These are phyloP conservation scores for Alloascoidea hylecoeti DNA, from an alignment of 805 yeast species.

Conservation along the genomic window DNA sequence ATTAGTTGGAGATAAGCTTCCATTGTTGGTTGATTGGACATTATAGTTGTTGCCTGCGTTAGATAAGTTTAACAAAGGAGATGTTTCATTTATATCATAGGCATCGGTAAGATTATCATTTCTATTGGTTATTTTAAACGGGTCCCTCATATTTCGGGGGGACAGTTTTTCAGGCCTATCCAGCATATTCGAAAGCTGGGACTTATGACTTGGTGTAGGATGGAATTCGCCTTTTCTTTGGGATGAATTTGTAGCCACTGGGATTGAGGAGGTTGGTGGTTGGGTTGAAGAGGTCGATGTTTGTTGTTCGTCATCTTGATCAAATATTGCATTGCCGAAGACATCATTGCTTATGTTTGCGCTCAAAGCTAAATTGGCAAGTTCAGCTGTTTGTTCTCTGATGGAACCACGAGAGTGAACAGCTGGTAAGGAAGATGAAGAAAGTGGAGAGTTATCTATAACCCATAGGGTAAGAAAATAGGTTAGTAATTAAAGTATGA, in stretches of 20 bases:
- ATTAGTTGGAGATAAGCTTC: not conserved
- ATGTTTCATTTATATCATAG: no score
- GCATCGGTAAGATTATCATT: not conserved
- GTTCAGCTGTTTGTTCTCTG: slow-evolving; percentile 9
- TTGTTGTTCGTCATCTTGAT: slow-evolving; percentile 5
- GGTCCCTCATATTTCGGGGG: no score
- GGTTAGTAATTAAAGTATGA: not conserved
- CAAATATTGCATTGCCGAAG: slow-evolving; percentile 6
- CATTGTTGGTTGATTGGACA: no score
- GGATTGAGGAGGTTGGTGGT: not conserved
- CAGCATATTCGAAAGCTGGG: not conserved
- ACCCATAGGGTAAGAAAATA: not conserved
- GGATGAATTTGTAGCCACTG: not conserved
- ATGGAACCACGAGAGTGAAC: not conserved
- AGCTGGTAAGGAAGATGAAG: not conserved
- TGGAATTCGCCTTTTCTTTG: no score
- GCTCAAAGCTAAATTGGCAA: slow-evolving; percentile 8
- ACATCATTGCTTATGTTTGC: slow-evolving; percentile 5
- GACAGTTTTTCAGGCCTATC: no score
- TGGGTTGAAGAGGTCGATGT: slow-evolving; percentile 5
- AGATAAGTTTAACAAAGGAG: not conserved
- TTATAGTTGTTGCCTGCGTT: no score
- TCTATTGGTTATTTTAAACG: no score
- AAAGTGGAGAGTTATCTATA: not conserved
- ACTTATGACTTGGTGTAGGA: not conserved